Base-by-base conservation (phyloP, 2,329 filamentous ascomycete species). In the Fusarium nodosum region DNA sequence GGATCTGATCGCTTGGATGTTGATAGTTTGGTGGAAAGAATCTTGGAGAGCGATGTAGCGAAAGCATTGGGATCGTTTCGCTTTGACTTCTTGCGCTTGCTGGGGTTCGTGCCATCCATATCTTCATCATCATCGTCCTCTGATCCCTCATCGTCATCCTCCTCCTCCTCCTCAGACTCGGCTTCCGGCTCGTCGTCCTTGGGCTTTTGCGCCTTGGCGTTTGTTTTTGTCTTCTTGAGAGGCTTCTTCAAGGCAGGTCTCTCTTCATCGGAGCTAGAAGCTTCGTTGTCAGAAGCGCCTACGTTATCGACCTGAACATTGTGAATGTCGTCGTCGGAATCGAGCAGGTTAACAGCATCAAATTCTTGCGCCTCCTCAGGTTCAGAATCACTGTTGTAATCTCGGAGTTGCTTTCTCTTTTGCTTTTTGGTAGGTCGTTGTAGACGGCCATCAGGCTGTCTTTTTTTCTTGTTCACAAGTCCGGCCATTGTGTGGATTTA, bases 41-140 rank as follows among this genome's bases (percentile, higher is more conserved):
- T 97, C 80, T 96, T 97, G 72, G 92, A 91, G 75, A 99, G 93
- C 52, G 94, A 97, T 2, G 91, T 97, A 26, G 95, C 93, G 79
- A 99, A 98, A 54, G 93, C 94, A 68, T 87, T 84, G 4, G 96
- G 94, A 79, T 99, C 95, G 81, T 97, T 97, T 77, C 94, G 91
- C 82, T 98, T 98, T 16, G 90, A 89, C 75, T 89, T 91, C 38
- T 76, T 76, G 68, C 81, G 80, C 47, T 72, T 77, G 15, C 74
- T 52, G 79, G 39, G 75, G 16, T 75, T 75, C 8, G 77, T 79
- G 55, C 28, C 57, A 31, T 80, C 80, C 24, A 82, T 77, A n/a
- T 80, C 78, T 3, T 78, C 79, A 15, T 81, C 33, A 7, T 36
- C 79, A 8, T 82, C 80, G 3, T 68, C 82, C n/a, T 81, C 56